Evolutionary conservation across 352 stramenopile species (phyloP).

Genomic region (Globisporangium nagaii): DNA sequence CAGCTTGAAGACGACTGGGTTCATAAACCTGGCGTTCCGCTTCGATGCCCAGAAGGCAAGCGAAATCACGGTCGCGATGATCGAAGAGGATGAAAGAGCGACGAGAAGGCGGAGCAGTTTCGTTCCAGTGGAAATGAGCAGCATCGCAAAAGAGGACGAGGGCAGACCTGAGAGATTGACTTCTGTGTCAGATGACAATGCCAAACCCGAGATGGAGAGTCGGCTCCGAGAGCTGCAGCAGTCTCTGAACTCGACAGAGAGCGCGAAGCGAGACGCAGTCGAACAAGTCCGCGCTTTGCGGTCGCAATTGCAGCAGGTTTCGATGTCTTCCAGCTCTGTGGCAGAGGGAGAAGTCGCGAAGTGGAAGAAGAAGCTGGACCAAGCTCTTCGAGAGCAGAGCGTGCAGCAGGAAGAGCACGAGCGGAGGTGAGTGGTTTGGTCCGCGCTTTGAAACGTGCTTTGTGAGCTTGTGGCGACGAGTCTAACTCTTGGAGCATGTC

Average conservation of each 20-base stretch:
- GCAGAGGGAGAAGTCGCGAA: conserved; percentile 25
- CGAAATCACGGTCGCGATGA: background rate
- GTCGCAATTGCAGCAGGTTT: conserved; percentile 35
- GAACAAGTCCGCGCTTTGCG: conserved; percentile 46
- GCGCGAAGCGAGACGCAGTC: conserved; percentile 34
- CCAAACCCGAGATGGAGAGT: conserved; percentile 9
- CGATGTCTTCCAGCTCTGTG: conserved; percentile 8
- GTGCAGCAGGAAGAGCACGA: conserved; percentile 32
- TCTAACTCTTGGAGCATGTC: background rate
- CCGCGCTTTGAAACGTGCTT: too few relatives aligned
- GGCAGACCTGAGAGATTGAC: background rate
- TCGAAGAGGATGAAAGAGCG: background rate
- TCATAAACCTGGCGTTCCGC: conserved; percentile 41
- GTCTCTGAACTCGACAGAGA: conserved; percentile 22
- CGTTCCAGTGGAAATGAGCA: conserved; percentile 5
- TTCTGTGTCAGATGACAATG: conserved; percentile 3
- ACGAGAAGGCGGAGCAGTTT: background rate
- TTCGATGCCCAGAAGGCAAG: conserved; percentile 55
- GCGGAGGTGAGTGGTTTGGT: conserved; percentile 22
- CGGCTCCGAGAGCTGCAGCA: conserved; percentile 20
- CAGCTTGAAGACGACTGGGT: conserved; percentile 16
- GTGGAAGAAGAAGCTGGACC: conserved; percentile 58
- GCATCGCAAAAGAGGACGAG: background rate
- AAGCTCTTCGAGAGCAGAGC: conserved; percentile 42
- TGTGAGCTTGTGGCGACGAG: too few relatives aligned